Percentiles rank a stretch among this genome's conserved stretches.
These are phyloP conservation scores for Medicago arabica DNA, from an alignment of 306 rosid genomes.

Conservation along the genomic window DNA sequence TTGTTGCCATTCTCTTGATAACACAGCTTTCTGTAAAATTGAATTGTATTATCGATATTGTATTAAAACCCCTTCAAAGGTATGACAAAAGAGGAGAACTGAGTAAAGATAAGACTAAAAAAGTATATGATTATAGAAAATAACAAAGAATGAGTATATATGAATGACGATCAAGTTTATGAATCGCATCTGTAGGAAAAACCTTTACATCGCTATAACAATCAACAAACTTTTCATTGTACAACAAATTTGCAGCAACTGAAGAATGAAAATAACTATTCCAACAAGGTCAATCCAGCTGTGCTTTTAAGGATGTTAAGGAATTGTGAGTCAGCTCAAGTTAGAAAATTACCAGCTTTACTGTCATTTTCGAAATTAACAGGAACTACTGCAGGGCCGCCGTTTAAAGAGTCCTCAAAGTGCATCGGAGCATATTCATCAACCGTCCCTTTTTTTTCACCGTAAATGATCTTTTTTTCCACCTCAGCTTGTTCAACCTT, in stretches of 20 bases:
- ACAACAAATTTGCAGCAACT: constrained; percentile 23
- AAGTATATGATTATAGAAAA: constrained; percentile 13
- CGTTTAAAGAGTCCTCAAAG: constrained; percentile 33
- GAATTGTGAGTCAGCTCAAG: constrained; percentile 25
- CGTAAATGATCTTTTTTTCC: constrained; percentile 51
- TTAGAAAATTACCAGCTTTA: constrained; percentile 51
- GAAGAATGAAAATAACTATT: constrained; percentile 28
- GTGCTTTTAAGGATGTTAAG: constrained; percentile 20
- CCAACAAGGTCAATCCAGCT: constrained; percentile 34
- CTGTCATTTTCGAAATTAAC: constrained; percentile 56
- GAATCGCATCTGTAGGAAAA: constrained; percentile 23
- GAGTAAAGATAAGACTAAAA: constrained; percentile 12
- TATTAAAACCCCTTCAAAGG: constrained; percentile 9
- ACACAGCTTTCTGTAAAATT: background rate
- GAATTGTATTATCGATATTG: constrained; percentile 7
- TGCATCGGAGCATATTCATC: constrained; percentile 40
- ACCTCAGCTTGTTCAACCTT: constrained; percentile 76
- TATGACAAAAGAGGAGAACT: background rate
- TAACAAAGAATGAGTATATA: constrained; percentile 38
- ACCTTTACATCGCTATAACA: constrained; percentile 35
- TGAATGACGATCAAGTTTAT: constrained; percentile 34
- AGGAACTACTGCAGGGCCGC: constrained; percentile 61
- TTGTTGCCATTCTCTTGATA: constrained; percentile 18
- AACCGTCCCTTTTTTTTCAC: constrained; percentile 56
- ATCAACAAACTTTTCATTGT: constrained; percentile 28